Percentiles rank a stretch among this genome's conserved stretches.
Conservation (phyloP, 306 rosid species). For the Malus sieversii region DNA sequence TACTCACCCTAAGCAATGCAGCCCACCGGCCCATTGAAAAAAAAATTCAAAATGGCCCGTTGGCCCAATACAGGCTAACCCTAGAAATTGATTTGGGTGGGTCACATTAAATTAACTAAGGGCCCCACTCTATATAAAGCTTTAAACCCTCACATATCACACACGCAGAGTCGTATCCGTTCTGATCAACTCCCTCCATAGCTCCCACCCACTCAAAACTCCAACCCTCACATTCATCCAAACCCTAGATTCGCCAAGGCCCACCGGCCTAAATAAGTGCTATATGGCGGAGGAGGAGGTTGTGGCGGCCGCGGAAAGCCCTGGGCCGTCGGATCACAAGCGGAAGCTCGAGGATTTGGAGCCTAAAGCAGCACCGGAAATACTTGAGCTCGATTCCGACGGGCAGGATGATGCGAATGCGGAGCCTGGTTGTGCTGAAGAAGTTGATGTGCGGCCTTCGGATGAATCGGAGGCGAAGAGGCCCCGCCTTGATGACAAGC, state of each 20-base stretch:
- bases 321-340: slow-evolving; percentile 59
- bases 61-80: not conserved
- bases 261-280: not conserved
- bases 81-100: not conserved
- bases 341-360: slow-evolving; percentile 84
- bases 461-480: slow-evolving; percentile 59
- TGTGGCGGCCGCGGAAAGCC: slow-evolving; percentile 30
- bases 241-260: slow-evolving; percentile 9
- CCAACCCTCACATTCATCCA: not conserved
- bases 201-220: not conserved
- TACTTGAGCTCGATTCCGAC: slow-evolving; percentile 18
- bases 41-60: not conserved
- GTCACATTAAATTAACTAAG: not conserved
- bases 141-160: not conserved
- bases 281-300: slow-evolving; percentile 80
- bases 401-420: slow-evolving; percentile 25
- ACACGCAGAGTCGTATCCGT: not conserved
- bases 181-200: not conserved
- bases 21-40: not conserved
- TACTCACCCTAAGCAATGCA: too few species aligned
- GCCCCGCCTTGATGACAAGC: slow-evolving; percentile 55
- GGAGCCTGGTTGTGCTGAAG: slow-evolving; percentile 11
- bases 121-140: not conserved
- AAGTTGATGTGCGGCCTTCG: slow-evolving; percentile 1
- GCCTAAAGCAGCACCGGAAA: slow-evolving; percentile 26